Conservation (phyloP, 1,139 yeast genomes). For the Zhuliangozyma blackwelliae region DNA sequence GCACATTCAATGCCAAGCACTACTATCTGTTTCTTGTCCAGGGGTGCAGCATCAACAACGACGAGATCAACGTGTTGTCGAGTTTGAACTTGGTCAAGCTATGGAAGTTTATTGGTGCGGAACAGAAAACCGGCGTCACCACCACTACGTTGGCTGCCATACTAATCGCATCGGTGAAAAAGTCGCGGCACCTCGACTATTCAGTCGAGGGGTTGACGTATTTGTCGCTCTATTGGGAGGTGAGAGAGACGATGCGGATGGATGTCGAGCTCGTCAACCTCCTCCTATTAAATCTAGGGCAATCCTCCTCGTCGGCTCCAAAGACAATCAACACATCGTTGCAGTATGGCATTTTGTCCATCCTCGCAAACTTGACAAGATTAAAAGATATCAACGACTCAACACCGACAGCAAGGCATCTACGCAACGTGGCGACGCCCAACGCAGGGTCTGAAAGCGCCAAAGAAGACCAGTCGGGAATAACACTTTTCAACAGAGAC, state of each 20-base stretch:
- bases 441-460: slow-evolving; percentile 16
- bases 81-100: slow-evolving; percentile 35
- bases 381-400: slow-evolving; percentile 17
- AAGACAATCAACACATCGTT: slow-evolving; percentile 6
- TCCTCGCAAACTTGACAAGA: slow-evolving; percentile 34
- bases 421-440: slow-evolving; percentile 34
- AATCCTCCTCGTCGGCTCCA: not conserved
- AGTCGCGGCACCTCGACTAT: slow-evolving; percentile 14
- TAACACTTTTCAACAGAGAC: slow-evolving; percentile 27
- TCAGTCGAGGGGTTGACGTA: slow-evolving; percentile 47
- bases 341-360: slow-evolving; percentile 37
- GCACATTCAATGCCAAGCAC: slow-evolving; percentile 27
- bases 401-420: slow-evolving; percentile 20
- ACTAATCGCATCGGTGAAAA: slow-evolving; percentile 15
- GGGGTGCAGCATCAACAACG: slow-evolving; percentile 5
- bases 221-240: slow-evolving; percentile 32
- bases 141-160: slow-evolving; percentile 18
- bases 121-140: slow-evolving; percentile 15
- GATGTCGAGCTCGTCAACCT: slow-evolving; percentile 26
- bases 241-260: slow-evolving; percentile 28
- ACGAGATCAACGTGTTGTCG: slow-evolving; percentile 26
- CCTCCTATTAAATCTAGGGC: slow-evolving; percentile 10
- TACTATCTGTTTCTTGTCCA: slow-evolving; percentile 25
- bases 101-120: slow-evolving; percentile 39
- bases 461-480: slow-evolving; percentile 22